These are phyloP conservation scores for Rhodocollybia butyracea DNA, from an alignment of 768 basidiomycete species.

Conservation along the genomic window DNA sequence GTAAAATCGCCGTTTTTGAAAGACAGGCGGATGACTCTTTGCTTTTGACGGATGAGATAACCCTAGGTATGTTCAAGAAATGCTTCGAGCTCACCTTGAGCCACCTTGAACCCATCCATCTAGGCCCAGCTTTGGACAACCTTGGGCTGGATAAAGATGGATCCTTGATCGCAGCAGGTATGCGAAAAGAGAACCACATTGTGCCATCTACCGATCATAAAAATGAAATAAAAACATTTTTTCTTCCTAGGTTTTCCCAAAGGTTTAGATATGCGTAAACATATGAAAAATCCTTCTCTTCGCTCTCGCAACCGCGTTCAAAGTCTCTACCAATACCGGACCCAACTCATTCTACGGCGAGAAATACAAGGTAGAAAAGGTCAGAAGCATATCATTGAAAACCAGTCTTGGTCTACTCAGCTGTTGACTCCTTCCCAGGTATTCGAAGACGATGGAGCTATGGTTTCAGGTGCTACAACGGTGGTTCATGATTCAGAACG, in stretches of 20 bases:
- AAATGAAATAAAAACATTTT: too few species aligned
- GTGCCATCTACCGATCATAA: neutral
- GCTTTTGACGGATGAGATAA: conserved; percentile 48
- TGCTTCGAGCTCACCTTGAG: too few species aligned
- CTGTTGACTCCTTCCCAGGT: conserved; percentile 31
- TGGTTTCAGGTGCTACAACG: conserved; percentile 55
- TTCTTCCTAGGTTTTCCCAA: conserved; percentile 45
- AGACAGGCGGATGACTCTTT: conserved; percentile 57
- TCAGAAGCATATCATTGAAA: conserved; percentile 19
- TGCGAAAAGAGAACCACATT: conserved; percentile 4
- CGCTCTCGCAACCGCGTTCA: conserved; percentile 46
- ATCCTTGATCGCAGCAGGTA: conserved; percentile 61
- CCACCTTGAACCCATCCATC: neutral
- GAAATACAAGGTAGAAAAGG: conserved; percentile 59
- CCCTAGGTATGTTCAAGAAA: conserved; percentile 38
- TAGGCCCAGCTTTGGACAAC: conserved; percentile 59
- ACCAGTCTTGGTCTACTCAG: conserved; percentile 7
- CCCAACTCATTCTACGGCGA: conserved; percentile 51
- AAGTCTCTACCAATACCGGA: conserved; percentile 52
- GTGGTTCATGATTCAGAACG: conserved; percentile 53
- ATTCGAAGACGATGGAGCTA: conserved; percentile 63
- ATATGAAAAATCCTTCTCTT: conserved; percentile 39
- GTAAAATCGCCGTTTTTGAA: conserved; percentile 52
- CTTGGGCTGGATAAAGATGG: conserved; percentile 57
- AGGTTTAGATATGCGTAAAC: conserved; percentile 29